Evolutionary conservation across 1,139 yeast species (phyloP), one percentile per base, ranked within the genome.

Genomic region (Geotrichum histeridarum): DNA sequence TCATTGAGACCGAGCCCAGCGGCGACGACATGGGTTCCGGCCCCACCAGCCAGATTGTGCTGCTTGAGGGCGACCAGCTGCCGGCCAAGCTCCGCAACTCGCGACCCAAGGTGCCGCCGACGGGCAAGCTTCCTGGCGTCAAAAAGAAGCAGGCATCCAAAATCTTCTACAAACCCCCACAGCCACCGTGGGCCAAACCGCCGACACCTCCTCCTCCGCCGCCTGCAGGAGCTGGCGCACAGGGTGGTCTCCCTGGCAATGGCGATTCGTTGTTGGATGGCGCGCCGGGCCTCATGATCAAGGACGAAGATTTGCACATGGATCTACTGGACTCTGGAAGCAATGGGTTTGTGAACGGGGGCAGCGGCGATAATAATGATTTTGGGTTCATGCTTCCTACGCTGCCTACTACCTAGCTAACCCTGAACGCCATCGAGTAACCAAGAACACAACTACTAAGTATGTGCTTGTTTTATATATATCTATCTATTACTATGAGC

Each of bases 81-180:
- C 90, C 95, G 0, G 82, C 86, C 59, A 86, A 86, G 62, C 93
- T 86, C 67, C 75, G 91, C 51, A 83, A 84, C 59, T 77, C 80
- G n/a, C 79, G 94, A 60, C 88, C 96, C 1, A 84, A 93, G 64
- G 75, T 93, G 48, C 97, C 98, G 1, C 97, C 98, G 0, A 89
- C 91, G 9, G 99, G 98, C 47, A 91, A 88, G 68, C 87, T 93
- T 41, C 71, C 86, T 0, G 76, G 80, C 1, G 74, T 82, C 37
- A 90, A 88, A 72, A 88, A 84, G 73, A 63, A 64, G 60, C 64
- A 64, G 12, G 39, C 65, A 27, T 57, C 64, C 32, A 61, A 61
- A 44, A 67, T 67, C 9, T 69, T 63, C 43, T 58, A 64, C 44
- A 50, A 55, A 14, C 54, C 60, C n/a, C 45, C 44, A 6, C 50